A percentile compares a stretch with the other conserved stretches of the same genome.
Evolutionary conservation across 202 grass and related monocot species (phyloP).

Genomic region (Hordeum pubiflorum): DNA sequence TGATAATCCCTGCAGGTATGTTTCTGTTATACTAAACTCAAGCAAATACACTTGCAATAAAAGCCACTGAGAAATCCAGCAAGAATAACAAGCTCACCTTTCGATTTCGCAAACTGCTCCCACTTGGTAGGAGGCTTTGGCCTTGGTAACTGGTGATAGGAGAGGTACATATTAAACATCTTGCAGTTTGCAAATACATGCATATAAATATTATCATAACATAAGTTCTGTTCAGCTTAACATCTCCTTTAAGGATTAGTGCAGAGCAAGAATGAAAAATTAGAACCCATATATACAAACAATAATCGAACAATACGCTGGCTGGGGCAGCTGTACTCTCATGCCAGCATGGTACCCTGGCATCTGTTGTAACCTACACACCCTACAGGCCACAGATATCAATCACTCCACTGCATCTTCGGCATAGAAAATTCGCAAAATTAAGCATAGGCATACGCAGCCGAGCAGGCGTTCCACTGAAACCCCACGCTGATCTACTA

Average conservation of each 20-base stretch:
- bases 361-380: neutral
- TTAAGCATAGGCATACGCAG: neutral
- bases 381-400: too few relatives aligned
- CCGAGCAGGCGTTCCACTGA: neutral
- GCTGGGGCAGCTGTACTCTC: neutral
- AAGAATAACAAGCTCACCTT: conserved; percentile 34
- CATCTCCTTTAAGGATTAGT: neutral
- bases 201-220: neutral
- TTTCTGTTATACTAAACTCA: neutral
- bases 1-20: conserved; percentile 52
- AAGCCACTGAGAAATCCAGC: neutral
- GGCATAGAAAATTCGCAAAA: neutral
- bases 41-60: neutral
- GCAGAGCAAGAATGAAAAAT: neutral
- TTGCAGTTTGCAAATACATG: neutral
- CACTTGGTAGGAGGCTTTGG: conserved; percentile 90
- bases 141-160: conserved; percentile 56
- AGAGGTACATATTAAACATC: neutral
- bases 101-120: conserved; percentile 78
- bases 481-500: neutral
- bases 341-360: neutral
- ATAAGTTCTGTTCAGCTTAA: neutral
- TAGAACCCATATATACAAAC: neutral
- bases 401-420: neutral
- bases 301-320: too few relatives aligned